These are phyloP conservation scores for Vanderwaltozyma tropicalis DNA, from an alignment of 805 yeast species.

Conservation along the genomic window DNA sequence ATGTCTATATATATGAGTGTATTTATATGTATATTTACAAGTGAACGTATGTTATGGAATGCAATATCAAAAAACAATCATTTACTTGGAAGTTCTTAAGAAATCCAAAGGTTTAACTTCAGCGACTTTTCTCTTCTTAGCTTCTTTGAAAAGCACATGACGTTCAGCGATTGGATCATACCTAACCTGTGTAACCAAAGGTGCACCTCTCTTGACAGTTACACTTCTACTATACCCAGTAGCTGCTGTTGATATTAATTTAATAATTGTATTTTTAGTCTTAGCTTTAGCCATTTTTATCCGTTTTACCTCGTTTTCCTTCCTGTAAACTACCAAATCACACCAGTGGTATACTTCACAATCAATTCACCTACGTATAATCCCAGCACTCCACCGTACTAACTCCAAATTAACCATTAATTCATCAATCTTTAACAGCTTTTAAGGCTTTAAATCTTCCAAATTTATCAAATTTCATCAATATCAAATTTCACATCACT, in stretches of 20 bases:
- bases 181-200: constrained; percentile 67
- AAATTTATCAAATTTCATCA: too few species aligned
- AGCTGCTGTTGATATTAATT: constrained; percentile 77
- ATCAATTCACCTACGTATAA: too few species aligned
- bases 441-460: too few species aligned
- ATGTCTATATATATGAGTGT: background rate
- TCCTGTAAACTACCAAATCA: too few species aligned
- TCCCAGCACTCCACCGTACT: too few species aligned
- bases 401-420: too few species aligned
- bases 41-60: too few species aligned
- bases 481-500: too few species aligned
- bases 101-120: constrained; percentile 41
- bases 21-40: constrained; percentile 2
- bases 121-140: constrained; percentile 73
- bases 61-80: too few species aligned
- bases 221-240: constrained; percentile 83
- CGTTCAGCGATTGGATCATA: constrained; percentile 84
- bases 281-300: constrained; percentile 41
- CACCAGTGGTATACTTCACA: too few species aligned
- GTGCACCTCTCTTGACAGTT: constrained; percentile 71
- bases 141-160: constrained; percentile 84
- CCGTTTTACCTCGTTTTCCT: too few species aligned
- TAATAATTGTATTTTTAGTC: constrained; percentile 71
- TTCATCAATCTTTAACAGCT: too few species aligned
- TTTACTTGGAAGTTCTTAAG: constrained; percentile 26